Evolutionary conservation across 1,284 basidiomycete species (phyloP).

Genomic region (Phenoliferia sp.): DNA sequence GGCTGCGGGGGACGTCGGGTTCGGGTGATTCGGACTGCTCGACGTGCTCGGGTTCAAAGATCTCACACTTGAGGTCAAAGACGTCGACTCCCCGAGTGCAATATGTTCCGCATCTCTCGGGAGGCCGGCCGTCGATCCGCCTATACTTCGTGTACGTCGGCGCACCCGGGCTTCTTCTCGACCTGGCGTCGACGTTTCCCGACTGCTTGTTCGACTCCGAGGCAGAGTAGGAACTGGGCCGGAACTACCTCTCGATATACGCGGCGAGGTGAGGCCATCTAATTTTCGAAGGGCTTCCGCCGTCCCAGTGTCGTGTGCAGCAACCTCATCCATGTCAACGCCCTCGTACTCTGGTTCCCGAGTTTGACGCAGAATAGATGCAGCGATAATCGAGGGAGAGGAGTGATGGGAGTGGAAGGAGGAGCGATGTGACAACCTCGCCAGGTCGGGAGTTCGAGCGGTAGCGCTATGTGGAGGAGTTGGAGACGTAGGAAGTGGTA

Average conservation of each 20-base stretch:
- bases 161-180: constrained; percentile 58
- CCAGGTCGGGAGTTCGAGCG: constrained; percentile 22
- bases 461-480: constrained; percentile 2
- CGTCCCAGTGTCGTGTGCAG: constrained; percentile 77
- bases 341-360: constrained; percentile 27
- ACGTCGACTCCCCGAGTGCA: not conserved
- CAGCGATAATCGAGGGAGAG: constrained; percentile 35
- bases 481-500: not conserved
- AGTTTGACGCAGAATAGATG: constrained; percentile 39
- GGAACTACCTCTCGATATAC: constrained; percentile 23
- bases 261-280: constrained; percentile 61
- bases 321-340: constrained; percentile 70
- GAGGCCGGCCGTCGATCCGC: constrained; percentile 5
- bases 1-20: not conserved
- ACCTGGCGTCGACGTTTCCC: constrained; percentile 37
- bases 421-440: constrained; percentile 14
- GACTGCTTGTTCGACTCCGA: constrained; percentile 49
- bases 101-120: constrained; percentile 1
- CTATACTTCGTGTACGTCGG: constrained; percentile 40
- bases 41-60: not conserved
- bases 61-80: not conserved
- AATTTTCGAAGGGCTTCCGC: constrained; percentile 87
- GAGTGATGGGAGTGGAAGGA: constrained; percentile 29
- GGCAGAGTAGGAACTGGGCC: constrained; percentile 49
- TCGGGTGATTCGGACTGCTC: not conserved